Conservation (phyloP, 2,329 filamentous ascomycete genomes). For the Biscogniauxia marginata region DNA sequence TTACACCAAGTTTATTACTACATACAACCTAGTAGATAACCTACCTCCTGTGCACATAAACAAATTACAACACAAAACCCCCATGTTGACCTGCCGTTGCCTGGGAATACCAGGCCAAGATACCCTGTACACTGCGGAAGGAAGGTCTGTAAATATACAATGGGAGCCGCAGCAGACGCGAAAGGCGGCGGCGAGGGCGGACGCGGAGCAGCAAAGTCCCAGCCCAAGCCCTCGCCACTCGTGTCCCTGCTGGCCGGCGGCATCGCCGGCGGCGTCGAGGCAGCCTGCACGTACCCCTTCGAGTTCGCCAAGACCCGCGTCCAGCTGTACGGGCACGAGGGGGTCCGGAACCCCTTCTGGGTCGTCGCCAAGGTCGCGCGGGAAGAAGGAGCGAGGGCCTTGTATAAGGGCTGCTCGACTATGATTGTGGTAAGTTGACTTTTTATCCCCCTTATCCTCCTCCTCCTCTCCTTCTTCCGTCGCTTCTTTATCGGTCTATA, state of each 20-base stretch:
- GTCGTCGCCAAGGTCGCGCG: constrained; percentile 55
- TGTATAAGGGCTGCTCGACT: constrained; percentile 57
- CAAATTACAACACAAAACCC: too few relatives aligned
- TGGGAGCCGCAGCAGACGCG: constrained; percentile 13
- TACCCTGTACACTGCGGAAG: too few relatives aligned
- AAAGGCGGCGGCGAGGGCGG: constrained; percentile 16
- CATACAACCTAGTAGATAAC: too few relatives aligned
- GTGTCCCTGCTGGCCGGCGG: constrained; percentile 31
- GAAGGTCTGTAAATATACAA: too few relatives aligned
- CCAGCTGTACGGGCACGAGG: constrained; percentile 45
- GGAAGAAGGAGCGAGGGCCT: constrained; percentile 52
- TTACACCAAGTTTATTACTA: too few relatives aligned
- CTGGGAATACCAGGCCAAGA: too few relatives aligned
- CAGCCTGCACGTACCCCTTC: constrained; percentile 51
- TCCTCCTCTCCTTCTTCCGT: too few relatives aligned
- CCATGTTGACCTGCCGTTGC: too few relatives aligned
- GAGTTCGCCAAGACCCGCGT: constrained; percentile 65
- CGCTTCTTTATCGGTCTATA: too few relatives aligned
- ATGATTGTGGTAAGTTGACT: constrained; percentile 45
- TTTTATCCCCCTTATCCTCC: not conserved
- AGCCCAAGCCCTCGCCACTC: constrained; percentile 27
- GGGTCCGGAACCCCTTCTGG: constrained; percentile 51
- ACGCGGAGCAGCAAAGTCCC: too few relatives aligned
- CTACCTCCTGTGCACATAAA: too few relatives aligned
- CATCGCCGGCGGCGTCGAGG: constrained; percentile 33